Percentiles rank a stretch among this genome's conserved stretches.
Evolutionary conservation across 345 rosid genomes (phyloP).

Genomic region (Odontarrhena argentea): DNA sequence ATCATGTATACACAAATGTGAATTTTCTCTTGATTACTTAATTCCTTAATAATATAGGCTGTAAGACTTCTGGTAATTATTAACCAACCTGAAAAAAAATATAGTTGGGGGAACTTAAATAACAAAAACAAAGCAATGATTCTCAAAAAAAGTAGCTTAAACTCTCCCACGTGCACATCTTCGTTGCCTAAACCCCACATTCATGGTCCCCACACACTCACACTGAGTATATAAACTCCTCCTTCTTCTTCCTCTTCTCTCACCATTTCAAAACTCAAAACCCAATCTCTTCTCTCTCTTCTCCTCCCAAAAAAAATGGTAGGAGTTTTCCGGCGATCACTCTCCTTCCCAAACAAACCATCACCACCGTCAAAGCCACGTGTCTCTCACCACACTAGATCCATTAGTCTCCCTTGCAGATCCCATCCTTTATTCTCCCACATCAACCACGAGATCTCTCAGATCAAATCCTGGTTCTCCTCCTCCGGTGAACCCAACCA

Average conservation of each 20-base stretch:
- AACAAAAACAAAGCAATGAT: slow-evolving; percentile 19
- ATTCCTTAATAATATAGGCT: neutral
- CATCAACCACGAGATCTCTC: slow-evolving; percentile 45
- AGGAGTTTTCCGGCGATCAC: slow-evolving; percentile 48
- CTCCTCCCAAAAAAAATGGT: slow-evolving; percentile 23
- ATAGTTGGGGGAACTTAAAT: slow-evolving; percentile 25
- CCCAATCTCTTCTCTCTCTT: slow-evolving; percentile 23
- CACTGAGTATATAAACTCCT: slow-evolving; percentile 17
- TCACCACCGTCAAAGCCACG: slow-evolving; percentile 37
- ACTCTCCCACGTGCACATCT: slow-evolving; percentile 37
- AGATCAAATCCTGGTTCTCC: slow-evolving; percentile 46
- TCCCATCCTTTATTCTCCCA: slow-evolving; percentile 44
- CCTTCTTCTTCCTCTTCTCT: neutral
- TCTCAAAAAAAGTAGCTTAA: slow-evolving; percentile 8
- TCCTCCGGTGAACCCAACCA: slow-evolving; percentile 7
- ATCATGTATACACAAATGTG: no score
- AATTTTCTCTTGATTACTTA: no score
- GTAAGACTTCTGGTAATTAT: no score
- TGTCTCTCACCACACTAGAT: slow-evolving; percentile 46
- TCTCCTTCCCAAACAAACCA: slow-evolving; percentile 44
- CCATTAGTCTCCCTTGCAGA: slow-evolving; percentile 41
- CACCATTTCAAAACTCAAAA: slow-evolving; percentile 34
- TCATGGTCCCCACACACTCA: neutral
- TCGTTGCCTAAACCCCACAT: slow-evolving; percentile 1
- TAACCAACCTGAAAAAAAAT: neutral